Percentiles rank a stretch among this genome's conserved stretches.
phyloP scores from a whole-genome alignment of 495 filamentous ascomycete genomes.

The Daldinia caldariorum region DNA sequence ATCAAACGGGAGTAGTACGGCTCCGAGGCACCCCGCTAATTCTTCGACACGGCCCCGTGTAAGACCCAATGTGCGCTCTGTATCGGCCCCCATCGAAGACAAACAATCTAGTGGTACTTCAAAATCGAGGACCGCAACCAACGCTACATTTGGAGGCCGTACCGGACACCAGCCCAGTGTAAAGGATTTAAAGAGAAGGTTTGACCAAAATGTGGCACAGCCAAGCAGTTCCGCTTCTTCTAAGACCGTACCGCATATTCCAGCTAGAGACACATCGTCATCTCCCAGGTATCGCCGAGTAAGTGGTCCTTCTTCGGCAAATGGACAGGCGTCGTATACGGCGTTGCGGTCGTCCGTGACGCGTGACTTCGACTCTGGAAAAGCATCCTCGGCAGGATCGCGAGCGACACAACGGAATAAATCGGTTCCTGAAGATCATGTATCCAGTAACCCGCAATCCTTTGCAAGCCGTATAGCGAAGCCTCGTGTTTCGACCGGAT shows the following conservation, averaged over 20 bases:
- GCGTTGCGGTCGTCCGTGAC: slow-evolving; percentile 49
- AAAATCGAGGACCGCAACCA: slow-evolving; percentile 45
- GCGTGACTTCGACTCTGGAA: slow-evolving; percentile 48
- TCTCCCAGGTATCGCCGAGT: slow-evolving; percentile 39
- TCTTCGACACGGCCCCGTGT: slow-evolving; percentile 39
- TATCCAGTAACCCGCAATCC: slow-evolving; percentile 60
- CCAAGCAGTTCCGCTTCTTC: slow-evolving; percentile 39
- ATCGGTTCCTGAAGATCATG: slow-evolving; percentile 54
- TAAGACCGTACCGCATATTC: slow-evolving; percentile 49
- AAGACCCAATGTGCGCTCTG: slow-evolving; percentile 55
- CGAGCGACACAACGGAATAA: slow-evolving; percentile 55
- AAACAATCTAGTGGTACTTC: slow-evolving; percentile 43
- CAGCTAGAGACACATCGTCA: slow-evolving; percentile 47
- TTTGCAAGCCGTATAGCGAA: slow-evolving; percentile 63
- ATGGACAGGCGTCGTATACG: slow-evolving; percentile 49
- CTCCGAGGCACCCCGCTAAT: slow-evolving; percentile 51
- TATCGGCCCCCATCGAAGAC: slow-evolving; percentile 61
- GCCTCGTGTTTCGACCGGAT: slow-evolving; percentile 52
- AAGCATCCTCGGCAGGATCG: slow-evolving; percentile 34
- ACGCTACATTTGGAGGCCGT: slow-evolving; percentile 41
- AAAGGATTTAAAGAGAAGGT: slow-evolving; percentile 64
- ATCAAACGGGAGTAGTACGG: slow-evolving; percentile 52
- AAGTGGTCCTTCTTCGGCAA: slow-evolving; percentile 46
- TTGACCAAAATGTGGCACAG: slow-evolving; percentile 56
- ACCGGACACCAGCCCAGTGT: slow-evolving; percentile 57